Conservation (phyloP, 345 rosid genomes). For the Eucalyptus cloeziana region DNA sequence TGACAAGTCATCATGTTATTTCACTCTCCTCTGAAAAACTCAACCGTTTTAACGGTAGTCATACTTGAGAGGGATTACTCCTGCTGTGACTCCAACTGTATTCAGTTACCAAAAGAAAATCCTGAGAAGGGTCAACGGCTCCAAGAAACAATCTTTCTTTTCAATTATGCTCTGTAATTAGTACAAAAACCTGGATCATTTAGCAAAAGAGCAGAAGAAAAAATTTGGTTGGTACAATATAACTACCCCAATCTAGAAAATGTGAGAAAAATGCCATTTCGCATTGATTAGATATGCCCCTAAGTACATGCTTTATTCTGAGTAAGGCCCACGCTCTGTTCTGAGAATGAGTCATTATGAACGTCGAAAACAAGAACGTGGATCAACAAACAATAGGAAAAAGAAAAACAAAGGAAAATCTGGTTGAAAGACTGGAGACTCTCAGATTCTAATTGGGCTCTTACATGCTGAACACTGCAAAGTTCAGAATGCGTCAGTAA, state of each 20-base stretch:
- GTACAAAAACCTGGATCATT: background rate
- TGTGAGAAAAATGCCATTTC: background rate
- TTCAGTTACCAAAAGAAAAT: background rate
- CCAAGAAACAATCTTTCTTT: background rate
- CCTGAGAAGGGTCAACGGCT: background rate
- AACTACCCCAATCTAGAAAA: background rate
- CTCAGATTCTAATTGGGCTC: background rate
- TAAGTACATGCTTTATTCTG: background rate
- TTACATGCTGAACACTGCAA: background rate
- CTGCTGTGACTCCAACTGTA: background rate
- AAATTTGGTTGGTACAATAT: background rate
- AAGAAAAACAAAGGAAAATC: background rate
- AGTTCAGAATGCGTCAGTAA: background rate
- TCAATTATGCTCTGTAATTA: background rate
- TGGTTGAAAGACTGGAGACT: background rate
- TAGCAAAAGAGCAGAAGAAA: background rate
- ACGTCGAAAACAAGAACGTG: background rate
- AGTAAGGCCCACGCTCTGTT: background rate
- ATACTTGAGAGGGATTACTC: background rate
- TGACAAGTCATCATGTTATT: background rate
- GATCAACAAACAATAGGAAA: background rate
- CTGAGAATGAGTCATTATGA: background rate
- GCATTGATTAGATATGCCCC: background rate
- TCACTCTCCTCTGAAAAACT: background rate
- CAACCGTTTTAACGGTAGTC: background rate